A percentile compares a stretch with the other conserved stretches of the same genome.
phyloP scores from a whole-genome alignment of 1,284 basidiomycete species.

The Puccinia coronata region DNA sequence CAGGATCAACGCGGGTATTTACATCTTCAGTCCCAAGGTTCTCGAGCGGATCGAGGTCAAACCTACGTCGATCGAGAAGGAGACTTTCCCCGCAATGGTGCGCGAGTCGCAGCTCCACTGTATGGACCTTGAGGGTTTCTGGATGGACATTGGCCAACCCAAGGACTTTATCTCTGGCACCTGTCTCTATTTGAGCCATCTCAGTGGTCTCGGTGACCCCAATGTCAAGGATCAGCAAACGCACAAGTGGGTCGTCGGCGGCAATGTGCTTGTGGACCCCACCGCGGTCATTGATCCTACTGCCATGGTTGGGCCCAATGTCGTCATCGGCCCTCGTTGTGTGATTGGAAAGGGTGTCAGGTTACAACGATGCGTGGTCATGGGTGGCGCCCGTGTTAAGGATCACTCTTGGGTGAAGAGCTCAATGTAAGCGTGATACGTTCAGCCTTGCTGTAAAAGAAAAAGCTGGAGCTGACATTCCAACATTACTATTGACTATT shows the following conservation, averaged over 20 bases:
- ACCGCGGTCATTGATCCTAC: conserved; percentile 56
- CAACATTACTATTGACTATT: neutral
- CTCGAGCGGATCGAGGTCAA: conserved; percentile 63
- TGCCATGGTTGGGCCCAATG: conserved; percentile 64
- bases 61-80: conserved; percentile 64
- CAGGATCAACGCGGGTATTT: conserved; percentile 65
- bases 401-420: conserved; percentile 64
- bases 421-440: conserved; percentile 59
- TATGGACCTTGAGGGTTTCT: conserved; percentile 64
- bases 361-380: conserved; percentile 63
- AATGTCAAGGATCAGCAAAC: conserved; percentile 61
- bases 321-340: conserved; percentile 61
- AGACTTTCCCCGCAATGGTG: conserved; percentile 64
- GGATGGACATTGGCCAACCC: conserved; percentile 65
- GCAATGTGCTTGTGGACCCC: conserved; percentile 63
- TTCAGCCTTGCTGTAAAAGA: neutral
- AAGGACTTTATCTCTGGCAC: conserved; percentile 62
- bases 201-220: conserved; percentile 61
- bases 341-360: conserved; percentile 62
- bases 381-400: conserved; percentile 62
- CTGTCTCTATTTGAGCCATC: conserved; percentile 64
- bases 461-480: neutral
- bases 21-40: conserved; percentile 64
- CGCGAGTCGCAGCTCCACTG: conserved; percentile 63
- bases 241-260: conserved; percentile 63